Conservation (phyloP, 768 basidiomycete species). For the Chalciporus pseudorubinellus region DNA sequence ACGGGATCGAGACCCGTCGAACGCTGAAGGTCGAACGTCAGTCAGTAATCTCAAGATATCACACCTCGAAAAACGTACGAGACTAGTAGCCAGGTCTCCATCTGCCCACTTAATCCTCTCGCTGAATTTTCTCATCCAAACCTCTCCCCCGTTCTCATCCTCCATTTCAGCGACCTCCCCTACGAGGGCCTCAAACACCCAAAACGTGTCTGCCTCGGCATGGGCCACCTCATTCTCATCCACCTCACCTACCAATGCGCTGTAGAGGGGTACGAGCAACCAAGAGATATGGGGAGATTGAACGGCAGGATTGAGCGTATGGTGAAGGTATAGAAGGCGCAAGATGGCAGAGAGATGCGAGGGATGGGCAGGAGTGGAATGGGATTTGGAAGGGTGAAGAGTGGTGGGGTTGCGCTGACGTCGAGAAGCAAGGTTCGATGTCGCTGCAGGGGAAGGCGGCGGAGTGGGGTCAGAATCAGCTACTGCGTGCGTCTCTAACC, state of each 20-base stretch:
- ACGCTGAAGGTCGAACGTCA: slow-evolving; percentile 38
- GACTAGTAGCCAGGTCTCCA: slow-evolving; percentile 51
- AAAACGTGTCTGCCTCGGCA: slow-evolving; percentile 79
- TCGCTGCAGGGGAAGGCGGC: slow-evolving; percentile 32
- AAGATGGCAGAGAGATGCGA: slow-evolving; percentile 62
- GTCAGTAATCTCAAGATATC: background rate
- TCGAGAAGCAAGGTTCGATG: slow-evolving; percentile 30
- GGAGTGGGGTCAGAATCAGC: slow-evolving; percentile 1
- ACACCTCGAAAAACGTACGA: slow-evolving; percentile 42
- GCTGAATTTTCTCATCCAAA: slow-evolving; percentile 64
- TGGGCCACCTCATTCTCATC: slow-evolving; percentile 60
- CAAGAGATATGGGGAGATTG: slow-evolving; percentile 67
- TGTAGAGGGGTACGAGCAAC: slow-evolving; percentile 67
- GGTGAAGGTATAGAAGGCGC: slow-evolving; percentile 71
- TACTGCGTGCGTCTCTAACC: slow-evolving; percentile 33
- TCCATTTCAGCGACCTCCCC: slow-evolving; percentile 74
- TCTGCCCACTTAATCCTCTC: slow-evolving; percentile 64
- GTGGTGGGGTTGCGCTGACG: slow-evolving; percentile 38
- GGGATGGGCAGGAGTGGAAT: slow-evolving; percentile 48
- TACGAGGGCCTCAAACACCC: slow-evolving; percentile 73
- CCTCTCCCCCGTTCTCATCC: slow-evolving; percentile 57
- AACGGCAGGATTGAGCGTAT: slow-evolving; percentile 67
- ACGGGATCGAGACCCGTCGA: slow-evolving; percentile 65
- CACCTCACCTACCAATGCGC: slow-evolving; percentile 57
- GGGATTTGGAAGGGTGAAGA: slow-evolving; percentile 46